Percentiles rank a stretch among this genome's conserved stretches.
These are phyloP conservation scores for Chamaenerion angustifolium DNA, from an alignment of 345 rosid genomes.

Conservation along the genomic window DNA sequence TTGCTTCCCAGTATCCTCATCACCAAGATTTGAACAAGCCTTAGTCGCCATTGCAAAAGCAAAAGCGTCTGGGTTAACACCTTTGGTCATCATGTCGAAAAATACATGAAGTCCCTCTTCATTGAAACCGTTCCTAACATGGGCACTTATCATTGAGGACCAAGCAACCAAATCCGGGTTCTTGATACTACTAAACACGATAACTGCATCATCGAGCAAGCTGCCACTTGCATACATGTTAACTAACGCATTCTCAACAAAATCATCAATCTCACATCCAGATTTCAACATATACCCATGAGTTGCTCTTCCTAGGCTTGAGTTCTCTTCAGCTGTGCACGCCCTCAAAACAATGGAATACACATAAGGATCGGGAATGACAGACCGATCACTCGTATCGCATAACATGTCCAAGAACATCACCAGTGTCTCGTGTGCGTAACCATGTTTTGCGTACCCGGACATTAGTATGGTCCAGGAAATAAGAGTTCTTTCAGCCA, in stretches of 20 bases:
- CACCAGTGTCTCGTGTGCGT: no score
- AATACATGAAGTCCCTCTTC: slow-evolving; percentile 10
- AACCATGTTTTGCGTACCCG: no score
- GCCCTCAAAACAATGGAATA: slow-evolving; percentile 15
- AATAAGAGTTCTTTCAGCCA: no score
- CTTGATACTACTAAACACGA: slow-evolving; percentile 9
- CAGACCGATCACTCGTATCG: neutral
- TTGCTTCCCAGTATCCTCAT: no score
- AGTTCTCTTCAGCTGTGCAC: slow-evolving; percentile 6
- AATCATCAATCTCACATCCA: slow-evolving; percentile 14
- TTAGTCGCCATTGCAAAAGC: no score
- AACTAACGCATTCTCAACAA: slow-evolving; percentile 18
- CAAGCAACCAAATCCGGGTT: slow-evolving; percentile 19
- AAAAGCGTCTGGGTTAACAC: no score
- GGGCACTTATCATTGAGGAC: slow-evolving; percentile 14
- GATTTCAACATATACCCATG: slow-evolving; percentile 16
- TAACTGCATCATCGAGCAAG: slow-evolving; percentile 12
- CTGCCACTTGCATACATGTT: slow-evolving; percentile 21
- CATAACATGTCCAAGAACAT: no score
- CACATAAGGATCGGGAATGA: slow-evolving; percentile 14
- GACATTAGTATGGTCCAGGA: no score
- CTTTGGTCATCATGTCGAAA: no score
- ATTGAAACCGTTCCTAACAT: slow-evolving; percentile 14
- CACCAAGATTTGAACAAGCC: no score
- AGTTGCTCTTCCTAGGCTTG: slow-evolving; percentile 13